Base-by-base conservation (phyloP, 1,139 yeast genomes). In the Saccharomyces hybrid region DNA sequence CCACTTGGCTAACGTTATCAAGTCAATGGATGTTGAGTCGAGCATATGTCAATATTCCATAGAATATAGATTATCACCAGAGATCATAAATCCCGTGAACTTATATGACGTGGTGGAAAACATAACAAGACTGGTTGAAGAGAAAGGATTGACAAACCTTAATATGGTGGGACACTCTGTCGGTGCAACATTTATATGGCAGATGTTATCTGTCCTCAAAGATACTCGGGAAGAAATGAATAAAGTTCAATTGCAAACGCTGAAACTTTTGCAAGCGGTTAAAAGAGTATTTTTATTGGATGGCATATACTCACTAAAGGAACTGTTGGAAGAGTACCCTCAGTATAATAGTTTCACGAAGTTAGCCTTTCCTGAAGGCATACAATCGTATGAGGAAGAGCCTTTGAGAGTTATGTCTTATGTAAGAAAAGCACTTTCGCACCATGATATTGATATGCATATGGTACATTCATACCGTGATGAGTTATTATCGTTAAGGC, bases 91-190 rank as follows among this genome's bases (percentile, higher is more conserved):
- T 63, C 96, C 96, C 0, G 63, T 58, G 0, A 95, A 87, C 67
- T 58, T 84, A 11, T 53, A 73, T 0, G 96, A 88, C 61, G 80
- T 84, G 2, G 52, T 75, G 1, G 55, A 50, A 0, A 88, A 82
- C 0, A 61, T 87, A 9, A 55, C 63, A 9, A 59, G 62, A n/a
- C 59, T 77, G 4, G 50, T 55, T 16, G 41, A 56, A 9, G 57
- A 63, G 21, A 63, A 64, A 51, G 54, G 57, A 2, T 67, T 82
- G 3, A 58, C 65, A 2, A 60, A 71, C 19, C 58, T 75, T 16
- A 73, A 73, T 56, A 57, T 83, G 5, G 75, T 81, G 4, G 96
- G 96, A 0, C 96, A 89, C 69, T 86, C 95, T 0, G 95, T 85
- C 1, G 96, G 97, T 0, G 89, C 93, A 1, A 83, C 88, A 2